These are phyloP conservation scores for Taiozyma sp. DNA, from an alignment of 1,139 yeast species.

Conservation along the genomic window DNA sequence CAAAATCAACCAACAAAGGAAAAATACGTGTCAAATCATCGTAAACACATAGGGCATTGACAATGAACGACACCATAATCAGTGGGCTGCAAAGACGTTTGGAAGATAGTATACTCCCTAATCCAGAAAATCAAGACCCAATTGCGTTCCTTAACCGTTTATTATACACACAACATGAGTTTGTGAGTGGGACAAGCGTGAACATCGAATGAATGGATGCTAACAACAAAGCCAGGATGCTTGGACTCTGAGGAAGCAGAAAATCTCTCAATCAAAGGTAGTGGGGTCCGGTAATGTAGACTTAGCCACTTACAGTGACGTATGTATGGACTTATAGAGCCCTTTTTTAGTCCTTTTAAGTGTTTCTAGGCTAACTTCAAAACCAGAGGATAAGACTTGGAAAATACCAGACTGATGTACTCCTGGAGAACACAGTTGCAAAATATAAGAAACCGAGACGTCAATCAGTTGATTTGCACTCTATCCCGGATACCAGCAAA, in stretches of 20 bases:
- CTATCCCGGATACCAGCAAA: background rate
- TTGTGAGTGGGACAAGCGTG: constrained; percentile 1
- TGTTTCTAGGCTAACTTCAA: background rate
- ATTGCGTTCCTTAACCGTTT: constrained; percentile 15
- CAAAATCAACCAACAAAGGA: too few species aligned
- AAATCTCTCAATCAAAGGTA: background rate
- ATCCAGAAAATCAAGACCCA: constrained; percentile 2
- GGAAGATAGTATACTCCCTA: background rate
- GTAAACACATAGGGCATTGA: background rate
- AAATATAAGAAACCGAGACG: constrained; percentile 9
- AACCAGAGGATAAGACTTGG: constrained; percentile 8
- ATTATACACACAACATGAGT: constrained; percentile 15
- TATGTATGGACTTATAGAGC: background rate
- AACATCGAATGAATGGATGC: background rate
- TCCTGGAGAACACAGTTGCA: background rate
- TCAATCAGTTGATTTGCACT: constrained; percentile 17
- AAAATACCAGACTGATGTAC: background rate
- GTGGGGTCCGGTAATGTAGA: background rate
- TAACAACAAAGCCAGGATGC: constrained; percentile 2
- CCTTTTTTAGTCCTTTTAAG: background rate
- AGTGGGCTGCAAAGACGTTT: background rate
- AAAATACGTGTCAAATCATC: background rate
- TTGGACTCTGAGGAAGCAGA: constrained; percentile 4
- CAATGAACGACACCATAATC: background rate
- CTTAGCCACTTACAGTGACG: constrained; percentile 10